Percentiles rank a stretch among this genome's conserved stretches.
Conservation (phyloP, 306 rosid genomes). For the Malus sylvestris region DNA sequence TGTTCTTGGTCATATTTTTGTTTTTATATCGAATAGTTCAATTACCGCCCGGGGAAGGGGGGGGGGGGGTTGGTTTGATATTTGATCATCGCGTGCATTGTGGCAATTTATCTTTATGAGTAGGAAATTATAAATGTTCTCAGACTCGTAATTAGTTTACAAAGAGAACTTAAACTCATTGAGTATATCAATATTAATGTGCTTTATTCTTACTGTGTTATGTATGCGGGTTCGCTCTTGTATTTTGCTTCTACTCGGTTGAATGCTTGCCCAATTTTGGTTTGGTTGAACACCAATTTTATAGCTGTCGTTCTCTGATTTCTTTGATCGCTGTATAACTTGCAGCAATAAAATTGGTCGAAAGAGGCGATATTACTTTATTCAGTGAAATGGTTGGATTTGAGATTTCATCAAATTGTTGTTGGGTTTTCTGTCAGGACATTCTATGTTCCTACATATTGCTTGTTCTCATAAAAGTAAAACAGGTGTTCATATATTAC, state of each 20-base stretch:
- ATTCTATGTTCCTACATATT: not conserved
- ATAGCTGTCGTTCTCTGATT: not conserved
- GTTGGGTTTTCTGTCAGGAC: not conserved
- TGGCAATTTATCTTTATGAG: constrained; percentile 7
- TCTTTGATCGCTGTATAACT: not conserved
- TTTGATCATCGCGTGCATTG: not conserved
- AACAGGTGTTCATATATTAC: not conserved
- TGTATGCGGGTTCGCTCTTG: not conserved
- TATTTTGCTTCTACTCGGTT: not conserved
- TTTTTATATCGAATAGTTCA: not conserved
- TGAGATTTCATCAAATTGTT: not conserved
- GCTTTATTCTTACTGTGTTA: not conserved
- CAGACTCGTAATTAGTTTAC: not conserved
- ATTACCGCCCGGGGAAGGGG: too few species aligned
- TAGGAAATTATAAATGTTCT: constrained; percentile 4
- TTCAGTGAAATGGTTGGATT: not conserved
- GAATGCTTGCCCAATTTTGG: not conserved
- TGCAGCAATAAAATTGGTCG: not conserved
- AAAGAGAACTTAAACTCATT: not conserved
- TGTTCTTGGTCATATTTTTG: not conserved
- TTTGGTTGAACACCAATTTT: not conserved
- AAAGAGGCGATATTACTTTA: not conserved
- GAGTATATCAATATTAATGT: not conserved
- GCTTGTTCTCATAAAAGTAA: not conserved
- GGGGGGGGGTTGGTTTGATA: not conserved